Evolutionary conservation across 2,329 filamentous ascomycete species (phyloP).

Genomic region (Paracoccidioides brasiliensis): DNA sequence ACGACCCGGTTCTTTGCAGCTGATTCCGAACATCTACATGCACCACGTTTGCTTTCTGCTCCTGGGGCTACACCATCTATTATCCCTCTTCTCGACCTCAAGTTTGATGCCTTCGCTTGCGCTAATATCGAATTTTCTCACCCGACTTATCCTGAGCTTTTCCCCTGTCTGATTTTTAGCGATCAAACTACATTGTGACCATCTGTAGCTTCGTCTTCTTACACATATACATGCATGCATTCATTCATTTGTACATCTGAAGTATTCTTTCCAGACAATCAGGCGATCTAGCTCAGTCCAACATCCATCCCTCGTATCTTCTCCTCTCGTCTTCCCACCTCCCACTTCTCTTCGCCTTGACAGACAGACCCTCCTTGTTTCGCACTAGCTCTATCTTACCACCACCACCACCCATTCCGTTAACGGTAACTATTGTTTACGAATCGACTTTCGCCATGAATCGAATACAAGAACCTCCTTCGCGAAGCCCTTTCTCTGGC

Average conservation of each 20-base stretch:
- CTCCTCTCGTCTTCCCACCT: neutral
- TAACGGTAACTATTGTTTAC: neutral
- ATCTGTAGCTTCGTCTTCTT: neutral
- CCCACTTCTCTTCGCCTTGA: too few species aligned
- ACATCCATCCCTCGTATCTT: too few species aligned
- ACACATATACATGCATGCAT: neutral
- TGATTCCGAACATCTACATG: neutral
- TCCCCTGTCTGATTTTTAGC: neutral
- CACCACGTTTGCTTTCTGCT: neutral
- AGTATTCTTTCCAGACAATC: neutral
- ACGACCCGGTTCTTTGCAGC: neutral
- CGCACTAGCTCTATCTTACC: neutral
- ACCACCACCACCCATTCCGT: neutral
- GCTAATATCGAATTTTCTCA: neutral
- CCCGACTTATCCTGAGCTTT: neutral
- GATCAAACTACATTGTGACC: neutral
- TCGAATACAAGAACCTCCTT: constrained; percentile 28
- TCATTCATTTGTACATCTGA: neutral
- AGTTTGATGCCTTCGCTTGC: neutral
- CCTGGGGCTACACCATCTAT: neutral
- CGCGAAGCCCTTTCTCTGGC: constrained; percentile 35
- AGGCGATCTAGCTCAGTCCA: neutral
- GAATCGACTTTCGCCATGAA: constrained; percentile 22
- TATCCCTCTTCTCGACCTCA: neutral
- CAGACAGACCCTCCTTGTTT: too few species aligned